phyloP scores from a whole-genome alignment of 2,329 filamentous ascomycete species.

The Beauveria brongniartii region DNA sequence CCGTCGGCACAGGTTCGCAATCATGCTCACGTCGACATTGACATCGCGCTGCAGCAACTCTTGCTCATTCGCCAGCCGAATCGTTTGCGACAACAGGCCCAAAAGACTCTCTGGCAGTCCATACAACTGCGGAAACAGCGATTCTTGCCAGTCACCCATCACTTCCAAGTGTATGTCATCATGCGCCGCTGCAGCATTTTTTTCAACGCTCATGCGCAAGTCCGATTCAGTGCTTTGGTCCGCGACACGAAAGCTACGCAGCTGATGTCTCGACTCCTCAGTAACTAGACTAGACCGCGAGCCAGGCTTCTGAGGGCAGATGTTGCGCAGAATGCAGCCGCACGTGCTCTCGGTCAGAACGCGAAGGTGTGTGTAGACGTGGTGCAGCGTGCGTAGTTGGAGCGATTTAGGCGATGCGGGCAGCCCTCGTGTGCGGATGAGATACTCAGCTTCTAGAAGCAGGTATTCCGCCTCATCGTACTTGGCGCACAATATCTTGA shows the following conservation, averaged over 20 bases:
- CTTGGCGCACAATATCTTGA: neutral
- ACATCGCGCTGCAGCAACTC: neutral
- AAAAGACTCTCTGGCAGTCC: slow-evolving; percentile 2
- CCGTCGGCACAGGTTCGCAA: neutral
- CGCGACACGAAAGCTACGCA: slow-evolving; percentile 5
- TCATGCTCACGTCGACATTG: neutral
- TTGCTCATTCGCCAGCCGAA: slow-evolving; percentile 7
- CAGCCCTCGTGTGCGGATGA: slow-evolving; percentile 6
- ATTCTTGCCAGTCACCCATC: neutral
- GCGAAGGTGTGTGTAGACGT: slow-evolving; percentile 6
- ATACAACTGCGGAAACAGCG: slow-evolving; percentile 2
- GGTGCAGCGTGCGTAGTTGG: neutral
- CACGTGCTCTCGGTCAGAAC: slow-evolving; percentile 7
- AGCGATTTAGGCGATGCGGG: neutral
- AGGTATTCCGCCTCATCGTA: slow-evolving; percentile 7
- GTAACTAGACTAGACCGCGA: neutral
- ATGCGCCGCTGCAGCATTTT: neutral
- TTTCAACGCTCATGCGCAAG: neutral
- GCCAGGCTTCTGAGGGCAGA: neutral
- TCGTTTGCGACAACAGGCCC: slow-evolving; percentile 3
- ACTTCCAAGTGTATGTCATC: slow-evolving; percentile 3
- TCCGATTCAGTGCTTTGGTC: slow-evolving; percentile 5
- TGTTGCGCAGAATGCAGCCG: slow-evolving; percentile 3
- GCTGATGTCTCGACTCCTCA: neutral
- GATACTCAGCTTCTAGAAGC: neutral